Base-by-base conservation (phyloP, 352 stramenopile genomes). In the Aphanomyces euteiches region DNA sequence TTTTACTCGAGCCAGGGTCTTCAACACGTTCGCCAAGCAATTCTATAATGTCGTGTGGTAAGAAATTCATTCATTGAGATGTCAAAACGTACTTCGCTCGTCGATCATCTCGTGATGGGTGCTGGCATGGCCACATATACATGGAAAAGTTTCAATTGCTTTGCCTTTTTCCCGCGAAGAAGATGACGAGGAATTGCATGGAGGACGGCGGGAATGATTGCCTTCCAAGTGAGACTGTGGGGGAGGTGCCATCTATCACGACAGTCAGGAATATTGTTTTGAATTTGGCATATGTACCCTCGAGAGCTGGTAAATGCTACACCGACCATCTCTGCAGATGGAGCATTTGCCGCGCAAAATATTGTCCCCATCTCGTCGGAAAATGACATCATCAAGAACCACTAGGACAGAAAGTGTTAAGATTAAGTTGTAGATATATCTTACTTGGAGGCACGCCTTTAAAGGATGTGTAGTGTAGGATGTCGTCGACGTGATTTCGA, bases 101-200 rank as follows among this genome's bases (percentile, higher is more conserved):
- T 91, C 84, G 21, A 94, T 74, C 10, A 88, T 71, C 47, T 94
- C 84, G 66, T 94, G 86, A 63, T 90, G 77, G 53, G 83, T 85
- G 58, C 83, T 90, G 4, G 78, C 88, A 60, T 94, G 86, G 0
- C 86, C 86, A 56, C 86, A 94, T 8, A 85, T 73, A 48, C 86
- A 94, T 47, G 79, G 61, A 68, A 10, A 77, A 56, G 28, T 39
- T 28, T 28, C 28, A 2, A 28, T 28, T 28, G 28, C 28, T 28
- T 28, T 28, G 28, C 28, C 28, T 28, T 28, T 28, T 28, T 28
- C 28, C 28, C 28, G 28, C 28, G 28, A 28, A 28, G 28, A 28
- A 28, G 28, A 28, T 28, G 28, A 28, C 28, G 28, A 28, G 28
- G 28, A 28, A 28, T 28, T 28, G 28, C 28, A 28, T 28, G 28